Conservation (phyloP, 768 basidiomycete species). For the Coprinellus aureogranulatus region DNA sequence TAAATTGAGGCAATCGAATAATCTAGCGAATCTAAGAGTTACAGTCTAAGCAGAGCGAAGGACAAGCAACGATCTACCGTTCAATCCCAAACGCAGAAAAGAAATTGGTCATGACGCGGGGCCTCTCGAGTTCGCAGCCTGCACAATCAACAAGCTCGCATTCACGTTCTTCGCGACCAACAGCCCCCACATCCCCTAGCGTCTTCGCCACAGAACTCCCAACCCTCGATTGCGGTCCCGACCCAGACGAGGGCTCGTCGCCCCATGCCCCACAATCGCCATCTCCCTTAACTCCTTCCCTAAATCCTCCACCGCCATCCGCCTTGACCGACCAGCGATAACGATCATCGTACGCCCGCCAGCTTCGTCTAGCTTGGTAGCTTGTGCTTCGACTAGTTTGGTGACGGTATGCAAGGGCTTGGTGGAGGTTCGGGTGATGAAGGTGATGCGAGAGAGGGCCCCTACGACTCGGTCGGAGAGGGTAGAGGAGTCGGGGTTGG, state of each 20-base stretch:
- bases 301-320: conserved; percentile 62
- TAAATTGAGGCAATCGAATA: too few species aligned
- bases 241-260: not conserved
- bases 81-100: too few species aligned
- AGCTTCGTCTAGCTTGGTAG: conserved; percentile 19
- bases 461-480: conserved; percentile 26
- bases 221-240: conserved; percentile 39
- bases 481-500: conserved; percentile 25
- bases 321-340: conserved; percentile 69
- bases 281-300: conserved; percentile 55
- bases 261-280: conserved; percentile 12
- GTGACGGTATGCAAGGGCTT: conserved; percentile 57
- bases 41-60: too few species aligned
- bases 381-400: conserved; percentile 37
- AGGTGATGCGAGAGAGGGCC: conserved; percentile 65
- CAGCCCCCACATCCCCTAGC: conserved; percentile 73
- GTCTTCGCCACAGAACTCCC: conserved; percentile 66
- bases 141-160: conserved; percentile 55
- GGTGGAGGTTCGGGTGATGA: conserved; percentile 48
- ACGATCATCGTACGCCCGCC: conserved; percentile 55
- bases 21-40: too few species aligned
- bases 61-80: too few species aligned
- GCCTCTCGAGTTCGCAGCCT: conserved; percentile 32
- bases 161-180: conserved; percentile 53
- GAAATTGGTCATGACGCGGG: too few species aligned